Evolutionary conservation across 1,284 basidiomycete genomes (phyloP).

Genomic region (Pholiota adiposa): DNA sequence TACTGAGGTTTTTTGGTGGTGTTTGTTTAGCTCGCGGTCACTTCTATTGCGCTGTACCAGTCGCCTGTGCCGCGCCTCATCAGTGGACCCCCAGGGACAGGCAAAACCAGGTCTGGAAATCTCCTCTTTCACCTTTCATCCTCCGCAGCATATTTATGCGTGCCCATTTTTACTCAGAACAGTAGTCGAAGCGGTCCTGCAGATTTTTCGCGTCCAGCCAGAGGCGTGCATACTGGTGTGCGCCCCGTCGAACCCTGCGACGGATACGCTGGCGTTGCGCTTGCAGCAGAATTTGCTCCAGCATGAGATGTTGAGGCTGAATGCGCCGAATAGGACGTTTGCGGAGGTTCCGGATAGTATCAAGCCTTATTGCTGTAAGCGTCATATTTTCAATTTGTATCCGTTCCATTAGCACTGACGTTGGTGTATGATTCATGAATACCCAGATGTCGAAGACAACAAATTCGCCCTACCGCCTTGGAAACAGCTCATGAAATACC

Average conservation of each 20-base stretch:
- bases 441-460: conserved; percentile 43
- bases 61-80: conserved; percentile 48
- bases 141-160: background rate
- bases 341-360: conserved; percentile 46
- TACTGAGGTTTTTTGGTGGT: too few relatives aligned
- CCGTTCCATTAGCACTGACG: background rate
- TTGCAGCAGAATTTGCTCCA: conserved; percentile 40
- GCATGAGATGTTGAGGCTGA: conserved; percentile 47
- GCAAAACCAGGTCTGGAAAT: conserved; percentile 43
- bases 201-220: conserved; percentile 46
- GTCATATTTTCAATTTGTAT: conserved; percentile 7
- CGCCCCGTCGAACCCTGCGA: conserved; percentile 51
- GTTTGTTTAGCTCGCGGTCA: conserved; percentile 46
- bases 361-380: conserved; percentile 45
- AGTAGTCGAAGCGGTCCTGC: conserved; percentile 48
- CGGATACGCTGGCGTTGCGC: conserved; percentile 46
- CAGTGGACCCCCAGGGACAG: conserved; percentile 50
- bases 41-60: conserved; percentile 42
- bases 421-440: background rate
- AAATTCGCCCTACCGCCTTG: conserved; percentile 47
- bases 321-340: conserved; percentile 49
- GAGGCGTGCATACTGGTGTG: conserved; percentile 49
- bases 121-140: background rate
- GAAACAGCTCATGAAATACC: conserved; percentile 44
- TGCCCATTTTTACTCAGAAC: conserved; percentile 32